Evolutionary conservation across 2,329 filamentous ascomycete genomes (phyloP).

Genomic region (Zymoseptoria brevis): DNA sequence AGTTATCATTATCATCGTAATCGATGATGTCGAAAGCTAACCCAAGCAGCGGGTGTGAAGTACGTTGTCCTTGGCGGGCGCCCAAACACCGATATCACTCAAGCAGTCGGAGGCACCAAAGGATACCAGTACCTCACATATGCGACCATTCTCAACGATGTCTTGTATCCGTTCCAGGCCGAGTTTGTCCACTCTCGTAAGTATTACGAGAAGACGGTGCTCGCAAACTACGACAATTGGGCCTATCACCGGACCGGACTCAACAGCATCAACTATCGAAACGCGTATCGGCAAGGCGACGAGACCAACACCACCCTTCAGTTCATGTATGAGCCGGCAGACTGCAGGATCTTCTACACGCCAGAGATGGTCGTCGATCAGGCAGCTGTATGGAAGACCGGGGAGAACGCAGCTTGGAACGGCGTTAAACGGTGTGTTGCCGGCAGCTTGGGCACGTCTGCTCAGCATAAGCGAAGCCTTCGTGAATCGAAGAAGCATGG

Average conservation of each 20-base stretch:
- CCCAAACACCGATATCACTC: constrained; percentile 35
- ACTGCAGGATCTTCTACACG: constrained; percentile 48
- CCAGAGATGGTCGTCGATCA: constrained; percentile 43
- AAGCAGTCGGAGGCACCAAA: constrained; percentile 40
- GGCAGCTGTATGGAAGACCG: constrained; percentile 40
- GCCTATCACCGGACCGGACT: constrained; percentile 17
- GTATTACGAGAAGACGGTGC: constrained; percentile 24
- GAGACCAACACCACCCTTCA: constrained; percentile 40
- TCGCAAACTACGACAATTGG: constrained; percentile 24
- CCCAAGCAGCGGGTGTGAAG: constrained; percentile 30
- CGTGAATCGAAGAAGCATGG: constrained; percentile 10
- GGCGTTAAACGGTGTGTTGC: constrained; percentile 26
- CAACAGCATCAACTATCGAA: constrained; percentile 24
- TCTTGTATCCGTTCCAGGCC: constrained; percentile 18
- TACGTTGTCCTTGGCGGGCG: constrained; percentile 38
- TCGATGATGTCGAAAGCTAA: neutral
- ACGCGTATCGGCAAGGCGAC: constrained; percentile 27
- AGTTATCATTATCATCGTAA: neutral
- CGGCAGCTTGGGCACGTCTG: constrained; percentile 16
- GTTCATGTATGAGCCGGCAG: constrained; percentile 41
- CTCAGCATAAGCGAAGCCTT: constrained; percentile 2
- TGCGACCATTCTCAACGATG: constrained; percentile 17
- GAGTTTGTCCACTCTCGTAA: constrained; percentile 16
- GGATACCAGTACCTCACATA: constrained; percentile 31
- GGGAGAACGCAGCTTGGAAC: constrained; percentile 28